These are phyloP conservation scores for Arctium lappa DNA, from an alignment of 129 eudicot species.

Conservation along the genomic window DNA sequence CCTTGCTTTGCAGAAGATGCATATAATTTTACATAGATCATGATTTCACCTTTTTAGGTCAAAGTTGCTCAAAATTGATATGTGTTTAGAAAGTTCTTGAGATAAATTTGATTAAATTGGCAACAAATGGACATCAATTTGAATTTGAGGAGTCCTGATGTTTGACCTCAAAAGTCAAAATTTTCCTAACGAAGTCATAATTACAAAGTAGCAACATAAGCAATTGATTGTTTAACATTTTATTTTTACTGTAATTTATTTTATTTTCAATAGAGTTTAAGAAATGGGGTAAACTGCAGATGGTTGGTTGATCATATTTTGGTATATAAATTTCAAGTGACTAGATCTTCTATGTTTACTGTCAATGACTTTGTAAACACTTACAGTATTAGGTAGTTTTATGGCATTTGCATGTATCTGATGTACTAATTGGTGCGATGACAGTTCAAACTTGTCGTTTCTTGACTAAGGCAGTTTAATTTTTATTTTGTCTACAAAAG, in stretches of 20 bases:
- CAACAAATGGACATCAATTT: conserved; percentile 1
- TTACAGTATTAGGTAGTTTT: not conserved
- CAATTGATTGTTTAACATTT: not conserved
- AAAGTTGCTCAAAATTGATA: not conserved
- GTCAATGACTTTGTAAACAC: not conserved
- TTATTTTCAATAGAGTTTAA: not conserved
- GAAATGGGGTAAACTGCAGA: not conserved
- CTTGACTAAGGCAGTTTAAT: too few species aligned
- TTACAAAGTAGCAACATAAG: not conserved
- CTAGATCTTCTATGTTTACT: conserved; percentile 8
- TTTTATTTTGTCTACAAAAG: too few species aligned
- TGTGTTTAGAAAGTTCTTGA: not conserved
- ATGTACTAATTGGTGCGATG: not conserved
- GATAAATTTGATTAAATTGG: not conserved
- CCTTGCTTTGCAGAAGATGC: not conserved
- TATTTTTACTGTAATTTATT: not conserved
- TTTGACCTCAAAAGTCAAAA: conserved; percentile 17
- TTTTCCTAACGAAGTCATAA: not conserved
- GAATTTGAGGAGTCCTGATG: conserved; percentile 10
- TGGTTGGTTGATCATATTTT: not conserved
- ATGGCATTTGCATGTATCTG: not conserved
- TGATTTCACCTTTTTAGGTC: not conserved
- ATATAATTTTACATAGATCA: not conserved
- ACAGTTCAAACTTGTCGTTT: not conserved
- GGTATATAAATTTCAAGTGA: not conserved